Evolutionary conservation across 2,329 filamentous ascomycete species (phyloP), one percentile per base, ranked within the genome.

Genomic region (Ascocoryne sarcoides): DNA sequence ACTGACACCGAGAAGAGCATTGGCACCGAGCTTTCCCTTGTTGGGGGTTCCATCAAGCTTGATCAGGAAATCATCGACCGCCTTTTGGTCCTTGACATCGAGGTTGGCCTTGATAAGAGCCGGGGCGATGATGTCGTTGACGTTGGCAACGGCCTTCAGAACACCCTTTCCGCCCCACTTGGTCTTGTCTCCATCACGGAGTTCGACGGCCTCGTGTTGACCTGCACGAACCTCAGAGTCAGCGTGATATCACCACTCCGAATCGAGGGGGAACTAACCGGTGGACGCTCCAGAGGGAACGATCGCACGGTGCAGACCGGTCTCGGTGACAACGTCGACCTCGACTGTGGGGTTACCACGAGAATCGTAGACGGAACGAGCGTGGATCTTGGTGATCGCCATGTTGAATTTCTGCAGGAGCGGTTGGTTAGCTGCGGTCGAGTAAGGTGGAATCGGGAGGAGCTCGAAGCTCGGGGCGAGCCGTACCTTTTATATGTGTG

Each of bases 281-380:
- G 89, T 95, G 59, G 90, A 95, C 61, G 90, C 90, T 66, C 90
- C 90, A 54, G 89, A 95, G 60, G 90, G 90, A 50, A 96, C 90
- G 65, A 95, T 95, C 65, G 90, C 89, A 63, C 90, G 88, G 80
- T 95, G 89, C 51, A 96, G 82, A 62, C 90, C 90, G 59, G 84
- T 93, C 73, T 94, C 87, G 58, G 89, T 95, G 70, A 94, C 84
- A 59, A 95, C 79, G 66, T 95, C 90, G 61, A 96, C 90, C 77
- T 96, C 90, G 62, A 95, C 90, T 64, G 92, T 98, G 62, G 92
- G 92, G 82, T 98, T 98, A 65, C 79, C 79, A 65, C 92, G 90
- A 67, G 92, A 96, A 79, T 98, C 92, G 79, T 90, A 98, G 74
- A 98, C 88, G 62, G 83, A 89, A 65, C 92, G 84, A 63, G 84